A percentile compares a stretch with the other conserved stretches of the same genome.
Evolutionary conservation across 1,139 yeast genomes (phyloP).

Genomic region (Blastobotrys apis): DNA sequence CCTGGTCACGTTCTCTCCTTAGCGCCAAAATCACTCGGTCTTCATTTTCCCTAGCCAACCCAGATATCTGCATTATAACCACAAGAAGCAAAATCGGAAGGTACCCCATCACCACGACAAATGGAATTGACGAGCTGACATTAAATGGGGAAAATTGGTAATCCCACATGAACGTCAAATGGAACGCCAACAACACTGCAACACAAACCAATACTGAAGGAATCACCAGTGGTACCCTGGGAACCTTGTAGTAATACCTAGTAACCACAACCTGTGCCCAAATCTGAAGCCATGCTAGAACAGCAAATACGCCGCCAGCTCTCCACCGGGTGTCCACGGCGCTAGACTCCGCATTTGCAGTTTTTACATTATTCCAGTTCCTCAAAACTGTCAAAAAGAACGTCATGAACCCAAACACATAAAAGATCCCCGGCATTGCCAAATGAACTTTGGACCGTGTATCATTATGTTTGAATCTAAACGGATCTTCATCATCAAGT

Average conservation of each 20-base stretch:
- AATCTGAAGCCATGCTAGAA: constrained; percentile 23
- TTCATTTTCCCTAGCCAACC: constrained; percentile 26
- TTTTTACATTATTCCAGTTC: constrained; percentile 23
- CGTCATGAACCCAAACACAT: constrained; percentile 22
- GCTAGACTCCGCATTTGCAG: constrained; percentile 8
- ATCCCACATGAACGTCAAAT: constrained; percentile 20
- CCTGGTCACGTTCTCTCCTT: constrained; percentile 16
- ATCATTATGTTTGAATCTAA: constrained; percentile 21
- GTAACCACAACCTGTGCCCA: constrained; percentile 22
- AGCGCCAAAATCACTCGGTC: constrained; percentile 23
- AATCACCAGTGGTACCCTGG: constrained; percentile 21
- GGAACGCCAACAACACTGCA: constrained; percentile 21
- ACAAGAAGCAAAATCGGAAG: constrained; percentile 25
- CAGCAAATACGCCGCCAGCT: constrained; percentile 24
- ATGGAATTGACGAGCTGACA: constrained; percentile 21
- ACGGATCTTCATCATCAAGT: constrained; percentile 26
- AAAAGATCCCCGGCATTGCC: constrained; percentile 24
- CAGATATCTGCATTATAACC: constrained; percentile 24
- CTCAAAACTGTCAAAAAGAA: constrained; percentile 28
- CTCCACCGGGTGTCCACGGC: constrained; percentile 26
- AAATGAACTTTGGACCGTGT: constrained; percentile 22
- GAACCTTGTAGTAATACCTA: constrained; percentile 23
- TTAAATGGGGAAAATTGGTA: constrained; percentile 25
- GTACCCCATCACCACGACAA: constrained; percentile 26
- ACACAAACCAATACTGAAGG: constrained; percentile 19